These are phyloP conservation scores for Verticillium zaregamsianum DNA, from an alignment of 2,329 filamentous ascomycete genomes.

Conservation along the genomic window DNA sequence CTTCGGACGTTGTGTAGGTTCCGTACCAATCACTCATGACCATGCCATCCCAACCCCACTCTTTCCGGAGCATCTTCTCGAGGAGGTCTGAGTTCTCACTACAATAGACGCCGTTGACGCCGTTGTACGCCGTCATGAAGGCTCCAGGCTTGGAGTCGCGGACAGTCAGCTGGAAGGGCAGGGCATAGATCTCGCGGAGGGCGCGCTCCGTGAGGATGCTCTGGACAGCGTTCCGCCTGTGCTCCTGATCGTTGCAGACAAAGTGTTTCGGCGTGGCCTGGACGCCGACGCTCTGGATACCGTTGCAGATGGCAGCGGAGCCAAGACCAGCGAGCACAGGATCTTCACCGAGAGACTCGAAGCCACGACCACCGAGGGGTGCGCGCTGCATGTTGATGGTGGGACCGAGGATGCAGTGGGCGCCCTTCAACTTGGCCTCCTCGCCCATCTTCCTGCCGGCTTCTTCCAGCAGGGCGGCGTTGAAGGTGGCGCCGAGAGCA, in stretches of 20 bases:
- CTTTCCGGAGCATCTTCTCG: conserved; percentile 45
- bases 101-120: conserved; percentile 52
- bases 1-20: conserved; percentile 45
- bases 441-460: conserved; percentile 48
- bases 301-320: conserved; percentile 47
- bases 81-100: conserved; percentile 47
- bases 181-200: conserved; percentile 53
- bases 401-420: conserved; percentile 55
- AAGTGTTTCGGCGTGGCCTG: conserved; percentile 58
- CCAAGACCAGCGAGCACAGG: conserved; percentile 52
- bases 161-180: conserved; percentile 54
- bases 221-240: conserved; percentile 52
- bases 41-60: conserved; percentile 55
- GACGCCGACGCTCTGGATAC: conserved; percentile 53
- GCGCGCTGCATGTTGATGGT: conserved; percentile 59
- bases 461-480: conserved; percentile 45
- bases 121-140: conserved; percentile 58
- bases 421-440: conserved; percentile 52
- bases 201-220: conserved; percentile 51
- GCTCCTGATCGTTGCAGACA: conserved; percentile 58
- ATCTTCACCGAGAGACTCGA: conserved; percentile 56
- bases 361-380: conserved; percentile 56
- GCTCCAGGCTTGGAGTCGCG: conserved; percentile 46
- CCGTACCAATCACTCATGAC: conserved; percentile 59
- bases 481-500: conserved; percentile 54